These are phyloP conservation scores for Prunella vulgaris DNA, from an alignment of 257 asterid species.

Conservation along the genomic window DNA sequence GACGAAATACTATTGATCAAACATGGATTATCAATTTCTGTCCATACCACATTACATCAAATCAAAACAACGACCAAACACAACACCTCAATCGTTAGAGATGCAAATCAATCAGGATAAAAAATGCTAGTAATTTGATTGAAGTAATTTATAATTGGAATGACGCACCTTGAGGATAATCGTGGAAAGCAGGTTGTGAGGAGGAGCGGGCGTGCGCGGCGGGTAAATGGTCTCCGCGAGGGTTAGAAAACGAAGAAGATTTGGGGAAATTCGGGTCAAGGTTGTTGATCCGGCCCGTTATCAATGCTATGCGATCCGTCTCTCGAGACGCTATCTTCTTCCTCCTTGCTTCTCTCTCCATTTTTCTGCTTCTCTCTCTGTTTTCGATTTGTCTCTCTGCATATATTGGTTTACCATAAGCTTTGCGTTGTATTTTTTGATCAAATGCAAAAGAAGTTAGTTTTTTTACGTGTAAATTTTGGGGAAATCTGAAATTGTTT, in stretches of 20 bases:
- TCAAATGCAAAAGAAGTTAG: background rate
- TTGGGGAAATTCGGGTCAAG: conserved; percentile 17
- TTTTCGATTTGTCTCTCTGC: background rate
- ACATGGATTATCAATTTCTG: background rate
- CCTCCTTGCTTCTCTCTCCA: conserved; percentile 50
- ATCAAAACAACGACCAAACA: background rate
- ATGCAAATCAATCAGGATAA: conserved; percentile 7
- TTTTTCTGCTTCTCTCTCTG: conserved; percentile 4
- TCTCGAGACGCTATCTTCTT: conserved; percentile 34
- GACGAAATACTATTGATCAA: background rate
- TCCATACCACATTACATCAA: background rate
- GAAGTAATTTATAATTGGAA: too few relatives aligned
- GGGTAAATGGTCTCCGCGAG: background rate
- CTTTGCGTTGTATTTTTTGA: background rate
- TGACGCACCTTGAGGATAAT: conserved; percentile 18
- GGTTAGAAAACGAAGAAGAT: conserved; percentile 21
- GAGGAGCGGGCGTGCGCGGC: conserved; percentile 22
- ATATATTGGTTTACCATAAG: conserved; percentile 1
- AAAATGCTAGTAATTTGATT: too few relatives aligned
- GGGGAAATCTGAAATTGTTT: too few relatives aligned
- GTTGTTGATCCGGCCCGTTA: conserved; percentile 31
- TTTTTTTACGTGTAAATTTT: too few relatives aligned
- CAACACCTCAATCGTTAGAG: background rate
- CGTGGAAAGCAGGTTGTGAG: conserved; percentile 17
- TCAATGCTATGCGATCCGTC: conserved; percentile 38